Evolutionary conservation across 495 filamentous ascomycete genomes (phyloP).

Genomic region (Xylaria grammica): DNA sequence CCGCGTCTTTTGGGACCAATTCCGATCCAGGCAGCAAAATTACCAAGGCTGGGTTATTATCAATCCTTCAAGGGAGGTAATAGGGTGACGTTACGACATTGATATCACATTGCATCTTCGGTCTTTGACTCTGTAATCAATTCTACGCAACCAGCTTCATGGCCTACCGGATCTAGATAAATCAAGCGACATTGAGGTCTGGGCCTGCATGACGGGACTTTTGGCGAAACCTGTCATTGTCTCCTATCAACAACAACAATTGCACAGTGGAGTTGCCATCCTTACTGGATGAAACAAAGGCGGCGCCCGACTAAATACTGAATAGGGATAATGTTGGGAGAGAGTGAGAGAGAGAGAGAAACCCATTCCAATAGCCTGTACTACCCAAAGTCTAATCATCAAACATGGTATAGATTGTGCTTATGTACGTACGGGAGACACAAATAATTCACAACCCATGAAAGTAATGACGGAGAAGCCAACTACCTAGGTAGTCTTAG

Average conservation of each 20-base stretch:
- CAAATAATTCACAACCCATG: not conserved
- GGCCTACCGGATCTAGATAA: conserved; percentile 13
- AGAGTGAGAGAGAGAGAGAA: no score
- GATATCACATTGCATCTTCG: conserved; percentile 6
- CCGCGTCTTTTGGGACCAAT: not conserved
- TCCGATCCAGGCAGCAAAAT: conserved; percentile 11
- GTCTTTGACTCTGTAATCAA: not conserved
- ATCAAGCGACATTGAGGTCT: conserved; percentile 14
- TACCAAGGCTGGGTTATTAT: not conserved
- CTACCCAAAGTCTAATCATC: no score
- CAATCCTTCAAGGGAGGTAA: not conserved
- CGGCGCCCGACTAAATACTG: not conserved
- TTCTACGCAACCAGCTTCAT: not conserved
- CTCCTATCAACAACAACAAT: not conserved
- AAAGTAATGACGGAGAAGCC: no score
- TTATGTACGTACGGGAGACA: no score
- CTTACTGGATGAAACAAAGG: not conserved
- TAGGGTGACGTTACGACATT: no score
- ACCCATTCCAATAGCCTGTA: no score
- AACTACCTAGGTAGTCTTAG: not conserved
- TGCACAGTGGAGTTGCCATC: not conserved
- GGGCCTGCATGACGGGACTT: conserved; percentile 6
- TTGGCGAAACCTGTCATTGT: conserved; percentile 14
- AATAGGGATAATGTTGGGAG: not conserved
- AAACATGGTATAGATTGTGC: no score